A percentile compares a stretch with the other conserved stretches of the same genome.
Conservation (phyloP, 2,329 filamentous ascomycete genomes). For the Stachybotrys echinatus region DNA sequence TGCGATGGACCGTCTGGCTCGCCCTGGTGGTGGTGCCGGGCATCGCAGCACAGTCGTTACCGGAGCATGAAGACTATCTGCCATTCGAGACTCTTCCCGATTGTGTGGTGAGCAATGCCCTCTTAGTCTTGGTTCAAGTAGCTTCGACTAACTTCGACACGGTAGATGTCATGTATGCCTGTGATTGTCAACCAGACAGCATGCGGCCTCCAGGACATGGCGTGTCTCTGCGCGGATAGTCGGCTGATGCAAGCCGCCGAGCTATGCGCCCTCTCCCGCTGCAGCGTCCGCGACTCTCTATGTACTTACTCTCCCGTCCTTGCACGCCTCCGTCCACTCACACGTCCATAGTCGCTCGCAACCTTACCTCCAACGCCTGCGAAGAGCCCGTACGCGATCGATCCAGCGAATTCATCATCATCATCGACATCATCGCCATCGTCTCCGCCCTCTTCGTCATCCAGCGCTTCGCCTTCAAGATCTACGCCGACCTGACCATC, state of each 20-base stretch:
- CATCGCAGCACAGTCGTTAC: neutral
- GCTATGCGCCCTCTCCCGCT: neutral
- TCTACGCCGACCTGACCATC: slow-evolving; percentile 20
- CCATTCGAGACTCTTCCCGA: neutral
- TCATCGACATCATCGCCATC: slow-evolving; percentile 12
- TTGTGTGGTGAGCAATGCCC: neutral
- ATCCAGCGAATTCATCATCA: slow-evolving; percentile 5
- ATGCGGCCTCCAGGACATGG: neutral
- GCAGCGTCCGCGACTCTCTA: neutral
- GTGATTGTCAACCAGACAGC: neutral
- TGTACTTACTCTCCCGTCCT: neutral
- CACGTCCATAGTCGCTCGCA: slow-evolving; percentile 2
- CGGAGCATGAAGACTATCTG: neutral
- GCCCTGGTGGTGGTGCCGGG: neutral
- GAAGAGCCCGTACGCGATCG: slow-evolving; percentile 6
- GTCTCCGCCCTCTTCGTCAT: slow-evolving; percentile 26
- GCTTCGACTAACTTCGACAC: neutral
- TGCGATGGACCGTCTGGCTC: neutral
- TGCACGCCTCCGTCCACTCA: neutral
- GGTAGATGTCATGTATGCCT: neutral
- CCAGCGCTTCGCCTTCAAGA: slow-evolving; percentile 22
- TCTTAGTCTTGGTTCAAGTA: neutral
- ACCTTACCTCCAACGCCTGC: slow-evolving; percentile 9
- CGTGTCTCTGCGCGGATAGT: neutral
- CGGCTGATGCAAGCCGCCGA: neutral